Evolutionary conservation across 257 asterid genomes (phyloP), one percentile per base, ranked within the genome.

Genomic region (Sherardia arvensis): DNA sequence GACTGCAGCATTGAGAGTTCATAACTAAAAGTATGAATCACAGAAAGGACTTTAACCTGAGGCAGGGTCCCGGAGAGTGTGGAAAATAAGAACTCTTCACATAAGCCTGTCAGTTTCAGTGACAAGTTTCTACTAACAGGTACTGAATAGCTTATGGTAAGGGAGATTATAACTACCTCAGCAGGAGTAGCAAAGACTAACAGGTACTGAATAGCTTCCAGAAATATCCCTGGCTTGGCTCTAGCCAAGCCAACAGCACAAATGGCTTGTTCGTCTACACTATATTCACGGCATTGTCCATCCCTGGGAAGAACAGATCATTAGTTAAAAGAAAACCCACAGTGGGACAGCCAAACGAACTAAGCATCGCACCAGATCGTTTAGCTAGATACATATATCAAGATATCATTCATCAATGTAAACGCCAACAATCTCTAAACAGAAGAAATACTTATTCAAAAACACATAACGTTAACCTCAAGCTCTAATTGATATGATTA

Each of bases 101-200:
- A n/a, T n/a, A n/a, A n/a, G n/a, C n/a, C n/a, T n/a, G n/a, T n/a
- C n/a, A n/a, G n/a, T n/a, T n/a, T n/a, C n/a, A n/a, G n/a, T n/a
- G n/a, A n/a, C n/a, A n/a, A n/a, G n/a, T n/a, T n/a, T n/a, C n/a
- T n/a, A n/a, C n/a, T n/a, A n/a, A n/a, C n/a, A n/a, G n/a, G n/a
- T n/a, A n/a, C n/a, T n/a, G n/a, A n/a, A n/a, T n/a, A n/a, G n/a
- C n/a, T n/a, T n/a, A n/a, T n/a, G n/a, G n/a, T n/a, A n/a, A n/a
- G n/a, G n/a, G n/a, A n/a, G n/a, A 30, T 59, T 53, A 10, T 61
- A 53, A 66, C 21, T 73, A 91, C 97, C 99, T 93, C 99, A 33
- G 78, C 93, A 43, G 99, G 96, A 85, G 99, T 93, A 36, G 99
- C 97, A 84, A 90, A 77, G 70, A 93, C 83, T 74, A 93, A 76